Conservation (phyloP, 768 basidiomycete species). For the Kwoniella mangroviensis region DNA sequence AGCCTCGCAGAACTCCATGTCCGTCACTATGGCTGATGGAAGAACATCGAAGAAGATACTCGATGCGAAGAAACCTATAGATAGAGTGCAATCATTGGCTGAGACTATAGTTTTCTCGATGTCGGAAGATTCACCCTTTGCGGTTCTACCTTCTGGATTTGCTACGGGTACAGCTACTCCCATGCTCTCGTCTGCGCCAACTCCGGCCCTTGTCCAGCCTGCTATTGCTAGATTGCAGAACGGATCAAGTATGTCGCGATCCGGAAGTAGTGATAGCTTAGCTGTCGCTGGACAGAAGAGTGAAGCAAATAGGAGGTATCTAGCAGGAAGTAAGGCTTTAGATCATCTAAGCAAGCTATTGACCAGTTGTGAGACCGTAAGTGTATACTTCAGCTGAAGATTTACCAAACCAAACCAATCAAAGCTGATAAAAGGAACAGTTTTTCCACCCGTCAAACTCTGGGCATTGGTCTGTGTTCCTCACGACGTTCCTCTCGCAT, state of each 20-base stretch:
- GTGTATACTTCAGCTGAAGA: neutral
- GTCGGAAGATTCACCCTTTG: slow-evolving; percentile 69
- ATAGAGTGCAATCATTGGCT: slow-evolving; percentile 70
- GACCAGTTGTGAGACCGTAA: slow-evolving; percentile 74
- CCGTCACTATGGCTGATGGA: slow-evolving; percentile 63
- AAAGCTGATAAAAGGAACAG: slow-evolving; percentile 23
- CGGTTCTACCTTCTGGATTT: slow-evolving; percentile 64
- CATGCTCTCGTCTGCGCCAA: slow-evolving; percentile 56
- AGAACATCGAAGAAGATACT: slow-evolving; percentile 75
- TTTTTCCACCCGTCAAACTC: slow-evolving; percentile 91
- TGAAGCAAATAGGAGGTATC: slow-evolving; percentile 64
- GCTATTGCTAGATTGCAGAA: slow-evolving; percentile 56
- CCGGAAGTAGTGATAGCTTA: slow-evolving; percentile 56
- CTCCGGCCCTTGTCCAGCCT: slow-evolving; percentile 34
- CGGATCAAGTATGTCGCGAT: slow-evolving; percentile 61
- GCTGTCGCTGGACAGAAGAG: slow-evolving; percentile 51
- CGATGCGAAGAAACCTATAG: slow-evolving; percentile 61
- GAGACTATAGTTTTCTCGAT: slow-evolving; percentile 88
- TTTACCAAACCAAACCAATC: no score
- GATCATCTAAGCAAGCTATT: slow-evolving; percentile 84
- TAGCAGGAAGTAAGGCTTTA: slow-evolving; percentile 82
- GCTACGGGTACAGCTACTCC: slow-evolving; percentile 63
- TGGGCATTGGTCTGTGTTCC: slow-evolving; percentile 71
- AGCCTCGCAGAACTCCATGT: slow-evolving; percentile 50
- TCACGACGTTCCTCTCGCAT: slow-evolving; percentile 72